Evolutionary conservation across 2,329 filamentous ascomycete genomes (phyloP).

Genomic region (Arachnomyces sp.): DNA sequence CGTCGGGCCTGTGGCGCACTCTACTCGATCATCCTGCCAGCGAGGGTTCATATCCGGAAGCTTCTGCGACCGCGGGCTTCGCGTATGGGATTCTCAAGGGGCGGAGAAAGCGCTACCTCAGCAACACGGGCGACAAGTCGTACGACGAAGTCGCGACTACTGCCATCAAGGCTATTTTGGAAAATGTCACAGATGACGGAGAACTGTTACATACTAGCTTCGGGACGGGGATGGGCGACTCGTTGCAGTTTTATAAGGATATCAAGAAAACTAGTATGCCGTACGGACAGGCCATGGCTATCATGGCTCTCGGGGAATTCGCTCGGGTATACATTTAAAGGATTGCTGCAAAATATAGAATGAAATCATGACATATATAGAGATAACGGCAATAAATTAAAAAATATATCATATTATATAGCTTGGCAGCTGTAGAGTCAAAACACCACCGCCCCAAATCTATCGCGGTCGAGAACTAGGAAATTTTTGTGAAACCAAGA

Average conservation of each 20-base stretch:
- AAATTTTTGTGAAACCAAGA: too few species aligned
- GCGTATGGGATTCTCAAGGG: constrained; percentile 73
- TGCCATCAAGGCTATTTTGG: constrained; percentile 60
- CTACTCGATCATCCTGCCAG: constrained; percentile 59
- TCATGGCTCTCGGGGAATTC: constrained; percentile 72
- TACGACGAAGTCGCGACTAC: constrained; percentile 56
- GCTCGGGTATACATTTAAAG: constrained; percentile 52
- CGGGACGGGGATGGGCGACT: constrained; percentile 68
- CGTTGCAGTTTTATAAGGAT: constrained; percentile 67
- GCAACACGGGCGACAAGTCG: constrained; percentile 13
- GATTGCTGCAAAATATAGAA: not conserved
- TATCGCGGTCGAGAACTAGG: too few species aligned
- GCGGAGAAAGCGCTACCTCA: constrained; percentile 61
- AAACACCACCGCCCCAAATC: too few species aligned
- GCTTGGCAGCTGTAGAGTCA: too few species aligned
- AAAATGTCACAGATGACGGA: constrained; percentile 58
- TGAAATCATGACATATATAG: too few species aligned
- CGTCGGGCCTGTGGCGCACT: constrained; percentile 64
- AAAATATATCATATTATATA: too few species aligned
- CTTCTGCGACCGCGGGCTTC: constrained; percentile 72
- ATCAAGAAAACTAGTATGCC: constrained; percentile 74
- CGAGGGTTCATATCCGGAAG: constrained; percentile 67
- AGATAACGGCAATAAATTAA: too few species aligned
- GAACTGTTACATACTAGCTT: constrained; percentile 70
- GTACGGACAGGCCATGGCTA: constrained; percentile 77